Base-by-base conservation (phyloP, 805 yeast species). In the Schizosaccharomyces osmophilus region DNA sequence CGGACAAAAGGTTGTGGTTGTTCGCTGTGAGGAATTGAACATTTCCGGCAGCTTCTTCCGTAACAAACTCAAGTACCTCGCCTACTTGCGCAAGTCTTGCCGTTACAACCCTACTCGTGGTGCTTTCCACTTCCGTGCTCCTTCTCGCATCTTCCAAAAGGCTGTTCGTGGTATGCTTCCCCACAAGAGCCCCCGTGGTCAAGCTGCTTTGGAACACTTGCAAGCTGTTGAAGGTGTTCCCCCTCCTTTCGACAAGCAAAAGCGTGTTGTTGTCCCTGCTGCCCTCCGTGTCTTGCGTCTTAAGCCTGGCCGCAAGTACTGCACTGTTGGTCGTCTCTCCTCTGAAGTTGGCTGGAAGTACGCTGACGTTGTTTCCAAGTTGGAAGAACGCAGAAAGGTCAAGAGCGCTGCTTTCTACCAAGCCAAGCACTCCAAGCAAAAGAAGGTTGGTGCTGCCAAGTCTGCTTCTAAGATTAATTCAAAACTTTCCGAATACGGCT, bases 51-150 rank as follows among this genome's bases (percentile, higher is more conserved):
- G 93, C 81, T 89, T 93, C 78, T 93, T 93, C 96, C 89, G 98
- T 83, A 87, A 90, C 85, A 93, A 93, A 82, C 85, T 67, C 63
- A 65, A 57, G 67, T 93, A 88, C 93, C 97, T 89, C 79, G 99
- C 94, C 77, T 93, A 89, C 88, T 85, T 93, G 79, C 89, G 98
- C 84, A 93, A 93, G 84, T 86, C 94, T 73, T 89, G 98, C 75
- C 85, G 95, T 81, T 93, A 78, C 89, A 93, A 93, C 95, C 88
- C 88, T 82, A 84, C 82, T 74, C 85, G 88, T 78, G 99, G 98
- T 82, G 97, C 97, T 74, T 93, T 90, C 97, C 99, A 93, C 78
- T 93, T 93, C 95, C 93, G 97, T 81, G 99, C 99, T 67, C 99
- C 99, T 78, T 89, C 97, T 67, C 88, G 97, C 81, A 90, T 93